These are phyloP conservation scores for Bipolaris victoriae DNA, from an alignment of 2,329 filamentous ascomycete genomes.

Conservation along the genomic window DNA sequence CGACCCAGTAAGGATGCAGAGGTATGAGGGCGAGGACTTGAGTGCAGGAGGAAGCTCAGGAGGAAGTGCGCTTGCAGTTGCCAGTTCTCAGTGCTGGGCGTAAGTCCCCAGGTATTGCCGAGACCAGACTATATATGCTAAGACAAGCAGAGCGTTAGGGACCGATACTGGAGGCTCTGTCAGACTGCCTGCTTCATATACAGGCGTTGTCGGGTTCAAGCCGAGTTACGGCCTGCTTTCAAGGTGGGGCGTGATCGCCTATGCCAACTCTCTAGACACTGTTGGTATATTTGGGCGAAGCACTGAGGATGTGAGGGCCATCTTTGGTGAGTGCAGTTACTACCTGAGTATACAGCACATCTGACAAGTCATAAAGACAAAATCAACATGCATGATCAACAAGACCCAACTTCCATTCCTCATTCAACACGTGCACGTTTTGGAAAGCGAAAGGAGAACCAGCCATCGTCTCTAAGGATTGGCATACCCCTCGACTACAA, in stretches of 20 bases:
- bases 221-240: conserved; percentile 89
- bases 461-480: conserved; percentile 50
- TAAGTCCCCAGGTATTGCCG: conserved; percentile 44
- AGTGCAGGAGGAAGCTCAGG: conserved; percentile 72
- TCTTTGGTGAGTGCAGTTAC: conserved; percentile 48
- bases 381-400: conserved; percentile 66
- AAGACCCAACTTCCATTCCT: conserved; percentile 77
- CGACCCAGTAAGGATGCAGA: conserved; percentile 61
- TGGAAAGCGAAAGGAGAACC: neutral
- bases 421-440: conserved; percentile 59
- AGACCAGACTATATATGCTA: conserved; percentile 17
- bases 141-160: conserved; percentile 68
- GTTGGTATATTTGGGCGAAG: conserved; percentile 74
- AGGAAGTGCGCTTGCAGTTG: conserved; percentile 87
- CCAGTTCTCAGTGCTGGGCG: conserved; percentile 65
- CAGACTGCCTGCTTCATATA: conserved; percentile 85
- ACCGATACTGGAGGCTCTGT: conserved; percentile 95
- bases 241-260: conserved; percentile 84
- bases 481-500: conserved; percentile 81
- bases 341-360: neutral
- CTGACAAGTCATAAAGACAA: conserved; percentile 46
- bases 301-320: conserved; percentile 54
- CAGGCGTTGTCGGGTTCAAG: conserved; percentile 83
- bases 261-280: conserved; percentile 91
- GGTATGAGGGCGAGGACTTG: conserved; percentile 54